These are phyloP conservation scores for Mycena leptocephala DNA, from an alignment of 768 basidiomycete genomes.

Conservation along the genomic window DNA sequence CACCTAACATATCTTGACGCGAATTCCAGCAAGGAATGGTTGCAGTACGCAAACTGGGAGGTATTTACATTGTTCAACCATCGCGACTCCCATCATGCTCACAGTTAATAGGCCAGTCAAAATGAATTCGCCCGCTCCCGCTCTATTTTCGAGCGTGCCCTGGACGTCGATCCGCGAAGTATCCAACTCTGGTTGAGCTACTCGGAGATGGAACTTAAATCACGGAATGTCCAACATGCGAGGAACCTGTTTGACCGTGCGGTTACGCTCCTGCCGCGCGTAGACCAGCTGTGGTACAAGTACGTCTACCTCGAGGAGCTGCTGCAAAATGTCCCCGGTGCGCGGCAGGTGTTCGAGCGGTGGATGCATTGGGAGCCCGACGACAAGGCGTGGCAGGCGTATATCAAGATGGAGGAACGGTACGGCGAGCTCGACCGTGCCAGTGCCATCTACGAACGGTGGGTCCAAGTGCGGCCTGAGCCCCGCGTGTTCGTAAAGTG, in stretches of 20 bases:
- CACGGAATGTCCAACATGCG: constrained; percentile 96
- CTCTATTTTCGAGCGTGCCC: constrained; percentile 96
- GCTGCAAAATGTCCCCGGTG: constrained; percentile 95
- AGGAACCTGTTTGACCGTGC: constrained; percentile 98
- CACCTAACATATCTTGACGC: constrained; percentile 14
- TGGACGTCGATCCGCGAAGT: constrained; percentile 94
- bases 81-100: background rate
- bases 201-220: constrained; percentile 98
- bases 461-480: constrained; percentile 74
- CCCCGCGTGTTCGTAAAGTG: constrained; percentile 39
- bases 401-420: constrained; percentile 97
- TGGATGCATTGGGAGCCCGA: constrained; percentile 99
- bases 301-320: constrained; percentile 99
- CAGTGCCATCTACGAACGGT: constrained; percentile 93
- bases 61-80: constrained; percentile 51
- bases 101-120: constrained; percentile 82
- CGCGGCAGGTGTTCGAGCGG: constrained; percentile 97
- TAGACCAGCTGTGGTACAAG: constrained; percentile 99
- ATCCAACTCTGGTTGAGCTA: constrained; percentile 95
- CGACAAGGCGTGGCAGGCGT: constrained; percentile 99
- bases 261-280: constrained; percentile 95
- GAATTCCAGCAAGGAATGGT: constrained; percentile 82
- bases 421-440: constrained; percentile 95
- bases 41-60: constrained; percentile 92
- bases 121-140: constrained; percentile 96